Conservation (phyloP, 805 yeast species). For the Kuraishia floccosa region DNA sequence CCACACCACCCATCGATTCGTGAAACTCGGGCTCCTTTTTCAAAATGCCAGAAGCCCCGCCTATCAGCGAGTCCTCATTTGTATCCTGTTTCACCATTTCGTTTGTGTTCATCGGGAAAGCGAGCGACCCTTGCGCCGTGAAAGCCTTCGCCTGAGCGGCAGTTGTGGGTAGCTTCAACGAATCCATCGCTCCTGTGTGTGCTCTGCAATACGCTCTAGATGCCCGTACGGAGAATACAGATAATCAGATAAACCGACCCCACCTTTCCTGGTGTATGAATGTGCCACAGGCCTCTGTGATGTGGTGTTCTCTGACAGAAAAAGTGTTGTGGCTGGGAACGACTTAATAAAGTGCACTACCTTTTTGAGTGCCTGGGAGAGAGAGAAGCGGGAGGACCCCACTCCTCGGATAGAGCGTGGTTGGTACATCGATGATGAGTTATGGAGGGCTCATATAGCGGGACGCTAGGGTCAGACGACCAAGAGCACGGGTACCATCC, state of each 20-base stretch:
- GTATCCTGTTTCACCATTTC: constrained; percentile 3
- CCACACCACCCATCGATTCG: neutral
- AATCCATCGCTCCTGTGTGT: constrained; percentile 38
- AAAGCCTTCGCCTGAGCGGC: constrained; percentile 70
- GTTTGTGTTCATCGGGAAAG: constrained; percentile 41
- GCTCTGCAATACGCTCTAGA: neutral
- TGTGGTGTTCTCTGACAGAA: neutral
- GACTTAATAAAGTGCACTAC: neutral
- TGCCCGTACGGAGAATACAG: neutral
- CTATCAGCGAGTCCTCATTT: neutral
- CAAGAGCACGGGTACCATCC: neutral
- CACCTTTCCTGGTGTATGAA: neutral
- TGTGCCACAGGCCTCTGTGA: neutral
- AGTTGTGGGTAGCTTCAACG: constrained; percentile 64
- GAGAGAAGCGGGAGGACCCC: neutral
- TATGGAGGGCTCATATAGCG: too few species aligned
- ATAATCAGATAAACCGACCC: too few species aligned
- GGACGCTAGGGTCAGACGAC: too few species aligned
- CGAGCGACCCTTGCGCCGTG: constrained; percentile 53
- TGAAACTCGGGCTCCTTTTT: too few species aligned
- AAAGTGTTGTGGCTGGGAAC: neutral
- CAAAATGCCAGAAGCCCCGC: too few species aligned
- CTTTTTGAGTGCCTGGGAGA: neutral
- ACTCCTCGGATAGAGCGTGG: too few species aligned
- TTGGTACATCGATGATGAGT: too few species aligned